Evolutionary conservation across 139 green algal genomes (phyloP), one percentile per base, ranked within the genome.

Genomic region (Chlorella sp.): DNA sequence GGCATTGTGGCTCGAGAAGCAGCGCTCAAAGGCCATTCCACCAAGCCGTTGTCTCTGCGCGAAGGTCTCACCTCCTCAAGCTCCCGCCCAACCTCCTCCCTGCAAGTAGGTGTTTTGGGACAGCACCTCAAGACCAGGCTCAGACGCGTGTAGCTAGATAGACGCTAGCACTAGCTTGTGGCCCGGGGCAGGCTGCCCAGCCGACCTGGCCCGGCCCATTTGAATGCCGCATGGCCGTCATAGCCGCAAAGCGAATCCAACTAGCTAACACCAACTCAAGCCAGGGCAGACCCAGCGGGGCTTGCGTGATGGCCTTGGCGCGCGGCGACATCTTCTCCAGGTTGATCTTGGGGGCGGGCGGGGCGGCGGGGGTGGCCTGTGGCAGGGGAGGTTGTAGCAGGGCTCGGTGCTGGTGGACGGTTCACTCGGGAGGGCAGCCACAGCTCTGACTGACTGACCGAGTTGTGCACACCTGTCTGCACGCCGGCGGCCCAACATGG

Each of bases 301-400:
- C 72, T 78, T 17, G 60, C 72, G 56, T n/a, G 44, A 78, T 78
- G 43, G 72, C 72, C 72, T 78, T 46, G 43, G 72, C 72, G 26
- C 44, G 72, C 26, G 72, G 72, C 11, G 30, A 41, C 72, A 78
- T 60, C 43, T 78, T 60, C 26, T 46, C 36, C 4, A 78, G 44
- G 72, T 48, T 48, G 43, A 78, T 28, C 41, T 77, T 56, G 72
- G 43, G 30, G 43, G 22, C 30, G 7, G 64, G 19, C 32, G 30
- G 1, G 13, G 30, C 24, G n/a, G 1, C 64, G 32, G 16, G 16
- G 64, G 64, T 17, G 41, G 64, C 32, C 32, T 36, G 28, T 5
- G 56, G 56, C 56, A 65, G 56, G 56, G 56, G 22, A 20, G 56
- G 56, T 20, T 24, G 30, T 20, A 24, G 56, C 56, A 65, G 56